phyloP scores from a whole-genome alignment of 192 early-diverging fungal species.

The Entomortierella parvispora region DNA sequence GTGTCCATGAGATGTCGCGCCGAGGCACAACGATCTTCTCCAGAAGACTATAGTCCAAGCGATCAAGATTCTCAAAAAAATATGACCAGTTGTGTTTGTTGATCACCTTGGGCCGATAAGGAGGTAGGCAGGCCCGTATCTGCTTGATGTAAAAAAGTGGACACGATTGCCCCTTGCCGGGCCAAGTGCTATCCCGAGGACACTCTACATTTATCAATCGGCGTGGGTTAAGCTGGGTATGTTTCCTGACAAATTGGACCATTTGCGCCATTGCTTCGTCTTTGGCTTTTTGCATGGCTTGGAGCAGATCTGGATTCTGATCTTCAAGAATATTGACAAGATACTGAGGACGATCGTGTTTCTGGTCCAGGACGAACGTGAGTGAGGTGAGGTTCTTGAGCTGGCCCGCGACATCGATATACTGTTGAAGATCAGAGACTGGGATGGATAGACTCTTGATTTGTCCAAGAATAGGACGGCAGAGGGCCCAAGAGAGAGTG shows the following conservation, averaged over 20 bases:
- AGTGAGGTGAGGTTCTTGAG: constrained; percentile 7
- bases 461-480: constrained; percentile 8
- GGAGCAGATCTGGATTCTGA: not conserved
- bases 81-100: too few relatives aligned
- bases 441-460: constrained; percentile 17
- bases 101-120: not conserved
- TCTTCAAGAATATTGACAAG: not conserved
- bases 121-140: constrained; percentile 1
- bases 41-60: too few relatives aligned
- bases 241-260: constrained; percentile 19
- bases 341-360: constrained; percentile 2
- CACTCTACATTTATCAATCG: constrained; percentile 1
- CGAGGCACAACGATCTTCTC: too few relatives aligned
- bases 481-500: constrained; percentile 22
- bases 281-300: not conserved
- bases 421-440: constrained; percentile 16
- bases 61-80: too few relatives aligned
- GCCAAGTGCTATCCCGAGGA: constrained; percentile 14
- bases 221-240: not conserved
- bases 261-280: constrained; percentile 4
- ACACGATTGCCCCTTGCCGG: not conserved
- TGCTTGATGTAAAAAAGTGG: not conserved
- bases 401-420: not conserved
- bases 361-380: constrained; percentile 20
- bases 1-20: too few relatives aligned